Base-by-base conservation (phyloP, 768 basidiomycete genomes). In the Serendipita indica region DNA sequence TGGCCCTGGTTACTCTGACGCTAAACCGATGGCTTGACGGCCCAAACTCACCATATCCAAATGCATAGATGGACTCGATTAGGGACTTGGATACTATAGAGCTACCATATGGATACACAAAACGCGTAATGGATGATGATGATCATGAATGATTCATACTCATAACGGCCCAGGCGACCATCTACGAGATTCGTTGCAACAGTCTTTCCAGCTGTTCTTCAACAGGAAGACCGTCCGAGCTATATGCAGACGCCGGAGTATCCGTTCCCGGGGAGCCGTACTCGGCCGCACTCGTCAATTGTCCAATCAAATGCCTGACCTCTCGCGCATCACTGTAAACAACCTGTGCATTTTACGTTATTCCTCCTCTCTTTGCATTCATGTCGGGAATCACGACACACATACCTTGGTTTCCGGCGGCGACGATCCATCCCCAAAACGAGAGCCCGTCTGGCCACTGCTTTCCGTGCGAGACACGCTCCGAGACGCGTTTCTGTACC, bases 291-390 rank as follows among this genome's bases (percentile, higher is more conserved):
- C 82, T 82, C 46, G 88, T 89, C 67, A 91, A 79, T 65, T 72
- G 80, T 67, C 91, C 89, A 60, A 91, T 88, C 60, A 91, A 75
- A 63, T 82, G 84, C 39, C 84, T 86, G 67, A 91, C 89, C 62
- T 89, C 83, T 39, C 81, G 78, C 22, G 84, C 75, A 16, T 86
- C 80, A 64, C 83, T 84, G 69, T 82, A 83, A 69, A 82, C 85
- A 61, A 86, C 79, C 84, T 87, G 57, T 41, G 68, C 16, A n/a
- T n/a, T n/a, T n/a, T n/a, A n/a, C n/a, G 62, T 61, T 60, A 39
- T 65, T n/a, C n/a, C n/a, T n/a, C n/a, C n/a, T n/a, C n/a, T n/a
- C n/a, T n/a, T n/a, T n/a, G n/a, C n/a, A n/a, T n/a, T n/a, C n/a
- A n/a, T 37, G 58, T 49, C 63, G 59, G 5, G 49, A 32, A 39